A percentile compares a stretch with the other conserved stretches of the same genome.
These are phyloP conservation scores for Capronia americana DNA, from an alignment of 2,329 filamentous ascomycete genomes.

Conservation along the genomic window DNA sequence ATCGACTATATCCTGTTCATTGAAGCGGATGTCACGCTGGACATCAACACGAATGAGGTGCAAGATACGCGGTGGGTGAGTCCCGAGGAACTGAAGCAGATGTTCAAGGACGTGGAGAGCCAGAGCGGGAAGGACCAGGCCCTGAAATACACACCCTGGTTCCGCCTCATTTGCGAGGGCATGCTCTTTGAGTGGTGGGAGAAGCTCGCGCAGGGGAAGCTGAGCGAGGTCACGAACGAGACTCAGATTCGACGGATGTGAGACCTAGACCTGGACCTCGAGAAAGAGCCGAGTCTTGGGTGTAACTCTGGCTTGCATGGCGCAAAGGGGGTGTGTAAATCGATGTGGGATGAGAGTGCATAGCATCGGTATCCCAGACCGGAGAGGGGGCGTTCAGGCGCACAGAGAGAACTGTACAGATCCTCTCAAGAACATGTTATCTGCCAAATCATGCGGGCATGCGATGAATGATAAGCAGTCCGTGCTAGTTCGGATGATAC, in stretches of 20 bases:
- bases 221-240: constrained; percentile 87
- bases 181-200: constrained; percentile 99
- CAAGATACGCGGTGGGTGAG: constrained; percentile 83
- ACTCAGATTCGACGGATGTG: constrained; percentile 85
- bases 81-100: constrained; percentile 78
- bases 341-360: background rate
- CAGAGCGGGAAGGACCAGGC: constrained; percentile 76
- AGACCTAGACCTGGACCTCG: background rate
- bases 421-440: background rate
- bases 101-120: constrained; percentile 80
- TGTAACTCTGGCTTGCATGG: background rate
- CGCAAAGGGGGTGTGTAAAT: background rate
- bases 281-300: background rate
- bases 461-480: background rate
- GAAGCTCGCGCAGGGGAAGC: constrained; percentile 72
- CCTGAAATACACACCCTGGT: constrained; percentile 92
- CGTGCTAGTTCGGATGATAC: too few relatives aligned
- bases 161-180: constrained; percentile 97
- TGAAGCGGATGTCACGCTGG: constrained; percentile 86
- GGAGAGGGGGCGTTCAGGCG: background rate
- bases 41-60: constrained; percentile 86
- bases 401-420: background rate
- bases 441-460: background rate
- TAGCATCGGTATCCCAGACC: background rate
- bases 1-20: constrained; percentile 99